Evolutionary conservation across 2,329 filamentous ascomycete species (phyloP).

Genomic region (Pyrenophora graminea): DNA sequence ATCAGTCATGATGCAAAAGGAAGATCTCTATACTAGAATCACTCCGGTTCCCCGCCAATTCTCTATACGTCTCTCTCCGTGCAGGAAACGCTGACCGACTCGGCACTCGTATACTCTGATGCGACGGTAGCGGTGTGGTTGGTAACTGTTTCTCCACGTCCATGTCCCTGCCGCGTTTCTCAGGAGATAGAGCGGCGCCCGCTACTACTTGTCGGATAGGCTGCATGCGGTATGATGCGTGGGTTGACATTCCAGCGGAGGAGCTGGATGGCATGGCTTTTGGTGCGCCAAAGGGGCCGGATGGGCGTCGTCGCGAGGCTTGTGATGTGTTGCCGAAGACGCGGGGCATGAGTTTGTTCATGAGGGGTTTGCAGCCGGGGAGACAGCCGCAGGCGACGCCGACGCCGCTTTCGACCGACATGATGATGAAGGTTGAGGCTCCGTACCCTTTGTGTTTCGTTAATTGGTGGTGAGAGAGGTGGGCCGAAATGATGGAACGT

Average conservation of each 20-base stretch:
- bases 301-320: conserved; percentile 10
- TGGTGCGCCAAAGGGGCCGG: conserved; percentile 1
- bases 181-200: not conserved
- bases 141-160: not conserved
- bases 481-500: not conserved
- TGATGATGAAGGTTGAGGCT: conserved; percentile 31
- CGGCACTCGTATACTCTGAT: conserved; percentile 5
- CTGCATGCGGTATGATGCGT: conserved; percentile 5
- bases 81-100: conserved; percentile 7
- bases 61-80: conserved; percentile 6
- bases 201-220: not conserved
- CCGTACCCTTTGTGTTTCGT: conserved; percentile 26
- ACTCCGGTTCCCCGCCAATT: conserved; percentile 1
- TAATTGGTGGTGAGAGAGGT: not conserved
- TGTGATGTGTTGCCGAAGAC: conserved; percentile 26
- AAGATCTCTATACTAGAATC: conserved; percentile 13
- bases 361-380: conserved; percentile 39
- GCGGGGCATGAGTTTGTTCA: conserved; percentile 31
- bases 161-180: not conserved
- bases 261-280: conserved; percentile 1
- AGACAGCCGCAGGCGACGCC: conserved; percentile 42
- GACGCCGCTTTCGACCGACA: conserved; percentile 33
- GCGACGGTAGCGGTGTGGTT: not conserved
- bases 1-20: conserved; percentile 6
- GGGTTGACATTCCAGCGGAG: not conserved